phyloP scores from a whole-genome alignment of 805 yeast genomes.

The Lachancea lanzarotensis region DNA sequence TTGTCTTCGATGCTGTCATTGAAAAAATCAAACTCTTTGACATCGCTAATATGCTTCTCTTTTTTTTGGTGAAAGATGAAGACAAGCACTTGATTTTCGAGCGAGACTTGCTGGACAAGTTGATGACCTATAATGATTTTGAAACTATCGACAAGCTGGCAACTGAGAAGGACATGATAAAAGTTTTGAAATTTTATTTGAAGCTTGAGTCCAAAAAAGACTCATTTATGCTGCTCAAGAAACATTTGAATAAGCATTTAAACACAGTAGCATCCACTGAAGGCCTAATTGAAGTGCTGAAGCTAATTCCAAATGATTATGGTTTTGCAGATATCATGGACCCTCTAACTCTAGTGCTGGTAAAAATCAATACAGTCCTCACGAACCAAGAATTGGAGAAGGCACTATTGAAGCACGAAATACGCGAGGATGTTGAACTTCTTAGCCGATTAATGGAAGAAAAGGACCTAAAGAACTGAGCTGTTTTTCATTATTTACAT shows the following conservation, averaged over 20 bases:
- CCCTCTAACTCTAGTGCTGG: slow-evolving; percentile 13
- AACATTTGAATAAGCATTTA: slow-evolving; percentile 18
- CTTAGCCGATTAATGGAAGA: not conserved
- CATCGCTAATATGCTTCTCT: slow-evolving; percentile 13
- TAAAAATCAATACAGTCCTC: slow-evolving; percentile 7
- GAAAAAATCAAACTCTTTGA: slow-evolving; percentile 15
- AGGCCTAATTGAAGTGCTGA: slow-evolving; percentile 11
- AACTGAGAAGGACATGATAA: slow-evolving; percentile 11
- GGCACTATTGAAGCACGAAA: slow-evolving; percentile 16
- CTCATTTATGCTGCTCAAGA: slow-evolving; percentile 11
- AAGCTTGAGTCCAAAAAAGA: slow-evolving; percentile 7
- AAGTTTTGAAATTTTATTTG: slow-evolving; percentile 18
- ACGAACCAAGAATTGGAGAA: slow-evolving; percentile 17
- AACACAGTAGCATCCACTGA: slow-evolving; percentile 8
- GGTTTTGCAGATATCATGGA: slow-evolving; percentile 13
- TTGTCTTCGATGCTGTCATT: slow-evolving; percentile 6
- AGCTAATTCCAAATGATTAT: slow-evolving; percentile 16
- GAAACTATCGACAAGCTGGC: slow-evolving; percentile 17
- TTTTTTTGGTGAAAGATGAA: slow-evolving; percentile 10
- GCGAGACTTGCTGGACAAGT: slow-evolving; percentile 14
- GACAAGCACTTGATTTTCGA: slow-evolving; percentile 3
- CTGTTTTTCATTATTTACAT: slow-evolving; percentile 1
- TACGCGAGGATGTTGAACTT: not conserved
- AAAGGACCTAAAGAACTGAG: not conserved
- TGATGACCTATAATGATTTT: slow-evolving; percentile 23